Base-by-base conservation (phyloP, 805 yeast species). In the Myxozyma udenii region DNA sequence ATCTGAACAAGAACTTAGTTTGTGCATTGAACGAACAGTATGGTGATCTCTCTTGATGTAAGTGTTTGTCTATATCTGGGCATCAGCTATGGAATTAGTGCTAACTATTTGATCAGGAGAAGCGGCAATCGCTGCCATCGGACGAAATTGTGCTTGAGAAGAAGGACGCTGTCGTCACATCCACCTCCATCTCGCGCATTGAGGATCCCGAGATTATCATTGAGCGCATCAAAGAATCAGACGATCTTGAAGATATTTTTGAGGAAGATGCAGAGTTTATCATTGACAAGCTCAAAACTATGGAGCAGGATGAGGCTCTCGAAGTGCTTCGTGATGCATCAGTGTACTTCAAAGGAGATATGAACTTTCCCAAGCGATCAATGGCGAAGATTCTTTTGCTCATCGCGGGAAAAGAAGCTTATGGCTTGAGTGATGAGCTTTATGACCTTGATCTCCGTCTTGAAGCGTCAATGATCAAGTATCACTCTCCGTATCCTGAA, bases 401-500 rank as follows among this genome's bases (percentile, higher is more conserved):
- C 25, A 36, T 53, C 19, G 23, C 26, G 6, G 57, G 51, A 19
- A 35, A n/a, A 7, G 58, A 53, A 2, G 55, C 48, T 4, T 50
- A 45, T 35, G 48, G 51, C 3, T 23, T 22, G 12, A 48, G 49
- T 2, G 44, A 40, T 2, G 25, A 16, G 3, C 19, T 32, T 2
- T 50, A 37, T 28, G 60, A 57, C 7, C 61, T 72, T 22, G 71
- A 71, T 35, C 65, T 69, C 28, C 68, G 68, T 50, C 64, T 73
- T 30, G 75, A 76, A 51, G 80, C 80, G 5, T 72, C 73, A 25
- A 61, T 77, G 44, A 69, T 66, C 41, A 51, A 54, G 44, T 64
- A 58, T 57, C 75, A 74, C 61, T 78, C 83, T 1, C 81, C 82
- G 2, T 79, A 79, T 55, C 81, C 83, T 3, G 83, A 80, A 61